phyloP scores from a whole-genome alignment of 75 land plant genomes.

The Gnetum montanum region DNA sequence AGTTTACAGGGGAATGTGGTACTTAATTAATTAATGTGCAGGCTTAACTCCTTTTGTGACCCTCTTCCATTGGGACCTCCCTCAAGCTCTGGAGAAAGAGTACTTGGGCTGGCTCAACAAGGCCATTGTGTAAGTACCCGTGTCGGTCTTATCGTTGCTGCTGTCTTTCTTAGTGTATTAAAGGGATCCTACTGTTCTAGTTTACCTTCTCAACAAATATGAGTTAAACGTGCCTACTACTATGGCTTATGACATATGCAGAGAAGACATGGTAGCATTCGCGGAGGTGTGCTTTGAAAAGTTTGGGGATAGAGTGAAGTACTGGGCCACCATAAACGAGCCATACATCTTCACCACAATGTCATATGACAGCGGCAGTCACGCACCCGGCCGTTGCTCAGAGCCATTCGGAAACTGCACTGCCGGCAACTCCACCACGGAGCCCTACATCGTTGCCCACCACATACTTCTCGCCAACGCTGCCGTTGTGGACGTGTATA shows the following conservation, averaged over 20 bases:
- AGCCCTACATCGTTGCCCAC: slow-evolving; percentile 36
- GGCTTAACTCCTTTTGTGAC: slow-evolving; percentile 61
- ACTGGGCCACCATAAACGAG: slow-evolving; percentile 5
- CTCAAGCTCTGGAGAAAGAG: slow-evolving; percentile 57
- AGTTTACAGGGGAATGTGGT: too few relatives aligned
- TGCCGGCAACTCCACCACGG: too few relatives aligned
- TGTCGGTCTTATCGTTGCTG: too few relatives aligned
- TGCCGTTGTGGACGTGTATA: too few relatives aligned
- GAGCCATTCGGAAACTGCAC: slow-evolving; percentile 11
- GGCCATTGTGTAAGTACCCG: slow-evolving; percentile 54
- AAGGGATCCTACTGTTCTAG: too few relatives aligned
- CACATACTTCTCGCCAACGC: slow-evolving; percentile 26
- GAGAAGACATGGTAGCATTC: neutral
- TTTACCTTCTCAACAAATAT: too few relatives aligned
- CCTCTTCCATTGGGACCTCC: slow-evolving; percentile 41
- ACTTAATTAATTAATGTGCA: too few relatives aligned
- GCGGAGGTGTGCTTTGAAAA: neutral
- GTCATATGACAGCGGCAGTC: neutral
- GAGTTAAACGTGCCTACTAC: too few relatives aligned
- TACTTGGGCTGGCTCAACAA: slow-evolving; percentile 56
- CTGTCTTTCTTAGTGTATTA: too few relatives aligned
- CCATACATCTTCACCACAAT: neutral
- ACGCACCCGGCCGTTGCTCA: slow-evolving; percentile 18
- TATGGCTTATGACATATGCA: neutral
- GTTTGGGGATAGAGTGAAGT: slow-evolving; percentile 8